These are phyloP conservation scores for Berberis thunbergii DNA, from an alignment of 164 flowering plant genomes.

Conservation along the genomic window DNA sequence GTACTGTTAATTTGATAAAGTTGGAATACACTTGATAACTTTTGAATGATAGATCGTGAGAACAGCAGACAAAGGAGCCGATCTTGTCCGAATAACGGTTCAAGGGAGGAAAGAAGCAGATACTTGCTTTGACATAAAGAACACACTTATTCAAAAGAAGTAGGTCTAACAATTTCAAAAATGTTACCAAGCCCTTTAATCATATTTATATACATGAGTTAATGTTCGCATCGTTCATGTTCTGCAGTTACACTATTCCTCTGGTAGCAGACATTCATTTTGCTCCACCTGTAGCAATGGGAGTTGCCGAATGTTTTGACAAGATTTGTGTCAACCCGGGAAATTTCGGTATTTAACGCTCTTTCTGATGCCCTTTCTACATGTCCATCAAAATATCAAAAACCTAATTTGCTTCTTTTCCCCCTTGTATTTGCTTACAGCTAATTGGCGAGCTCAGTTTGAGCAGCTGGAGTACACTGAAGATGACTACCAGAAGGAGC, in stretches of 20 bases:
- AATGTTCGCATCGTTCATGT: constrained; percentile 1
- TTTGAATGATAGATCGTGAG: constrained; percentile 59
- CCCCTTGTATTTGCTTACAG: constrained; percentile 37
- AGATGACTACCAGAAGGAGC: constrained; percentile 92
- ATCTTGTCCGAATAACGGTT: constrained; percentile 92
- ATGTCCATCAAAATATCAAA: neutral
- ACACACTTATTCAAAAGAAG: constrained; percentile 88
- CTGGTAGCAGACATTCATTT: constrained; percentile 97
- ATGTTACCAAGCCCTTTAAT: neutral
- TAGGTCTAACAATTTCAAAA: constrained; percentile 18
- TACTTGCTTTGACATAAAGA: constrained; percentile 91
- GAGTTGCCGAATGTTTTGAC: constrained; percentile 97
- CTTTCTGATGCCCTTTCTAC: neutral
- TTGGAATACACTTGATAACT: constrained; percentile 2
- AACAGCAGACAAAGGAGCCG: constrained; percentile 93
- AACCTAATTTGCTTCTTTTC: neutral
- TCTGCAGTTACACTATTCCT: constrained; percentile 87
- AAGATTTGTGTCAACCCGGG: constrained; percentile 98
- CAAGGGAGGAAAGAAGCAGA: constrained; percentile 98
- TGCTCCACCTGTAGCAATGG: constrained; percentile 86
- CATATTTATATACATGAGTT: neutral
- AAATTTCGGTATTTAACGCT: constrained; percentile 61
- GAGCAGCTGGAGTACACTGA: constrained; percentile 85
- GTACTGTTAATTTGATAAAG: neutral
- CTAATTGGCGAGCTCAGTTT: constrained; percentile 96